Percentiles rank a stretch among this genome's conserved stretches.
phyloP scores from a whole-genome alignment of 164 flowering plant species.

The Piper betle region DNA sequence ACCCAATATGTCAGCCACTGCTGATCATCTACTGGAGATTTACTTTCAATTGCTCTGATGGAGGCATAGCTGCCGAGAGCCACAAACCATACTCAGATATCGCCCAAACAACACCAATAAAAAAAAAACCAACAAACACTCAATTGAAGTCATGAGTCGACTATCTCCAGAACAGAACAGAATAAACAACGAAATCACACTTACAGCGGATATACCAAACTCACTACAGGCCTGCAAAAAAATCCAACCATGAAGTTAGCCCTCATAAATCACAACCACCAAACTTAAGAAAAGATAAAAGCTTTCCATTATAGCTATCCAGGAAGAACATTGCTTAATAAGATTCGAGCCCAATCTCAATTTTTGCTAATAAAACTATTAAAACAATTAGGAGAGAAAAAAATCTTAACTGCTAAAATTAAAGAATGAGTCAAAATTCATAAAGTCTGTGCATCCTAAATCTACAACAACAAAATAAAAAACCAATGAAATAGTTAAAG shows the following conservation, averaged over 20 bases:
- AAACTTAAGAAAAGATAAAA: no score
- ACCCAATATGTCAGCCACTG: slow-evolving; percentile 95
- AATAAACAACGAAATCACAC: slow-evolving; percentile 12
- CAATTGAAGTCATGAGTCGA: not conserved
- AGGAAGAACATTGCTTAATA: no score
- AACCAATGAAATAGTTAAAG: not conserved
- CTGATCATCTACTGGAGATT: slow-evolving; percentile 57
- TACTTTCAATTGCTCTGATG: slow-evolving; percentile 70
- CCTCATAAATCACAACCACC: not conserved
- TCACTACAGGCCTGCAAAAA: slow-evolving; percentile 67
- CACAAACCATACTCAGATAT: not conserved
- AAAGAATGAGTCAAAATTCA: not conserved
- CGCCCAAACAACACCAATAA: not conserved
- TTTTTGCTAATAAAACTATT: no score
- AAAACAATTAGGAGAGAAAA: no score
- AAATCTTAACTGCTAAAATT: no score
- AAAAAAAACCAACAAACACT: not conserved
- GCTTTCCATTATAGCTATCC: not conserved
- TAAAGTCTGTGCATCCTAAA: not conserved
- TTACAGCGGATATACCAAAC: slow-evolving; percentile 82
- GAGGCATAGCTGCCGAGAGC: slow-evolving; percentile 59
- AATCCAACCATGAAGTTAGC: not conserved
- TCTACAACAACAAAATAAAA: not conserved
- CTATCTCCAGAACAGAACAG: not conserved
- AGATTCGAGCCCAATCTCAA: no score